Percentiles rank a stretch among this genome's conserved stretches.
These are phyloP conservation scores for Geotrichum australiense DNA, from an alignment of 1,139 yeast genomes.

Conservation along the genomic window DNA sequence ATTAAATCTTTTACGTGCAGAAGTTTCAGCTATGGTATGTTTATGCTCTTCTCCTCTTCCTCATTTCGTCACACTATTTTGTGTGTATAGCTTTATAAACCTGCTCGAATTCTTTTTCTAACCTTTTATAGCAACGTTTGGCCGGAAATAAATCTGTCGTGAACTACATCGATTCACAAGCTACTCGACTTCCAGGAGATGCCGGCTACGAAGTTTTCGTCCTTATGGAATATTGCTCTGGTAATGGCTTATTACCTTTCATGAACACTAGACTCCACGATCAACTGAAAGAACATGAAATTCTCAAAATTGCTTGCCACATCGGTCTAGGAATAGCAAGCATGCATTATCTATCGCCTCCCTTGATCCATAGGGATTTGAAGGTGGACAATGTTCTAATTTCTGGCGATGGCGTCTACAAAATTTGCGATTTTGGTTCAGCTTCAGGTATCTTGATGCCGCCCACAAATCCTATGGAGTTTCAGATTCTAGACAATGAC, in stretches of 20 bases:
- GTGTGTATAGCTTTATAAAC: not conserved
- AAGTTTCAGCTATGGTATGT: conserved; percentile 65
- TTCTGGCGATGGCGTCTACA: conserved; percentile 62
- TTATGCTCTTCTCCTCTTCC: not conserved
- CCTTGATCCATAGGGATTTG: conserved; percentile 85
- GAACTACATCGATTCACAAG: conserved; percentile 89
- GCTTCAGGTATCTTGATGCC: conserved; percentile 63
- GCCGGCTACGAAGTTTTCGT: conserved; percentile 77
- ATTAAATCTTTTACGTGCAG: conserved; percentile 59
- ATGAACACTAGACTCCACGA: conserved; percentile 88
- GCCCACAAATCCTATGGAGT: conserved; percentile 59
- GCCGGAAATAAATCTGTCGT: conserved; percentile 75
- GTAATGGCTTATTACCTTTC: conserved; percentile 83
- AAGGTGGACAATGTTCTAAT: conserved; percentile 92
- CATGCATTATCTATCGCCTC: conserved; percentile 79
- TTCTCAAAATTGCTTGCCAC: conserved; percentile 75
- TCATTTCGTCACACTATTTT: not conserved
- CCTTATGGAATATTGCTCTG: conserved; percentile 81
- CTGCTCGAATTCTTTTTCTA: not conserved
- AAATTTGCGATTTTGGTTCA: conserved; percentile 92
- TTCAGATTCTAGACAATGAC: conserved; percentile 68
- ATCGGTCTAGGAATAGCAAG: conserved; percentile 75
- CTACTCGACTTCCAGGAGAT: conserved; percentile 53
- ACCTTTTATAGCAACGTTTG: conserved; percentile 45
- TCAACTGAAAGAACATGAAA: conserved; percentile 74